Evolutionary conservation across 306 rosid genomes (phyloP), one percentile per base, ranked within the genome.

Genomic region (Abrus precatorius): DNA sequence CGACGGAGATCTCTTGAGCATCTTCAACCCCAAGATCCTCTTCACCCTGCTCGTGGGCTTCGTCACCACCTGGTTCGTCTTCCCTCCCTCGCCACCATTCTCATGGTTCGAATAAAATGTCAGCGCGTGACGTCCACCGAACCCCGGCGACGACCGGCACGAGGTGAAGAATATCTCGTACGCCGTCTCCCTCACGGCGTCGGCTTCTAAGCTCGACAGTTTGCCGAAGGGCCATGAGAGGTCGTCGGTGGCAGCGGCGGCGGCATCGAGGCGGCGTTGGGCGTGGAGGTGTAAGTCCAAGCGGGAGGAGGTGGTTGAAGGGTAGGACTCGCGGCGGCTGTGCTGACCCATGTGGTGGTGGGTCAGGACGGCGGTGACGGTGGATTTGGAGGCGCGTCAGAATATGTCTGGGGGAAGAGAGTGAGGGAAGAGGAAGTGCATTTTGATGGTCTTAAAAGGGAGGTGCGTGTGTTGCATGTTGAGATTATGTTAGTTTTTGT

Each of bases 51-150:
- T 93, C 1, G 89, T 87, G 2, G 92, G 95, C 20, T 90, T 88
- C 38, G 86, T 85, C 82, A 83, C 88, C 83, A 87, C 88, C 47
- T 82, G 86, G 3, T 64, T 65, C 63, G 79, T 43, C 44, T 82
- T 60, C 59, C 87, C 89, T 0, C 64, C 83, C 3, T 78, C 85
- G 0, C 53, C 68, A 1, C 80, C 70, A 12, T 32, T 70, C 0
- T 80, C 87, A 4, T 77, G 78, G 28, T 47, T 72, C 0, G 97
- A 90, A 62, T 95, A 89, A 29, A 95, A 93, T 5, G 90, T 83
- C 6, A 95, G 88, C 8, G 97, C 91, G 30, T 86, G 88, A n/a
- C 94, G 87, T 3, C 99, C 98, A 0, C 99, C 96, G 27, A 95
- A 95, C 1, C 99, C 89, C 33, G 89, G 89, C 3, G 85, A 41